phyloP scores from a whole-genome alignment of 2,329 filamentous ascomycete species.

The Incumbomyces delicatus region DNA sequence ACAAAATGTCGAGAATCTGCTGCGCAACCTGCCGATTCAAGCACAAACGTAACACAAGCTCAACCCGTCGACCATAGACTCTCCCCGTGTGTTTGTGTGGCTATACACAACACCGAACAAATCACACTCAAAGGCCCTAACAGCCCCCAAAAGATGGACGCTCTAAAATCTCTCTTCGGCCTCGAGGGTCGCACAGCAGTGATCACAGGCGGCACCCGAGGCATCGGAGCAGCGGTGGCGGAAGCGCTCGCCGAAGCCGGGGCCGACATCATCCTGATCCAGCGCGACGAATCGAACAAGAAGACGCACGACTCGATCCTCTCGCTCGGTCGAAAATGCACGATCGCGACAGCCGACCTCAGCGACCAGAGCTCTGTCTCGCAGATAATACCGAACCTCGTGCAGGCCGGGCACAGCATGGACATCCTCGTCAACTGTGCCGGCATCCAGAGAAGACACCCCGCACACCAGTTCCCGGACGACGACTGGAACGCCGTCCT shows the following conservation, averaged over 20 bases:
- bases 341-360: constrained; percentile 36
- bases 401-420: constrained; percentile 44
- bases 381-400: constrained; percentile 30
- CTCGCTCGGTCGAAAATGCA: constrained; percentile 30
- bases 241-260: constrained; percentile 38
- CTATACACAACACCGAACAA: no score
- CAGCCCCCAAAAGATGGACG: background rate
- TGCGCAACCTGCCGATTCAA: no score
- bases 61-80: no score
- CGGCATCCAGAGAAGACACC: constrained; percentile 72
- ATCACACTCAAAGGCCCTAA: no score
- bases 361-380: constrained; percentile 33
- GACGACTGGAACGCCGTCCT: constrained; percentile 71
- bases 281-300: constrained; percentile 46
- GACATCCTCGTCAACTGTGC: constrained; percentile 79
- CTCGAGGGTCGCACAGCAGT: constrained; percentile 33
- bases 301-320: constrained; percentile 30
- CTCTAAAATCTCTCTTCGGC: constrained; percentile 17
- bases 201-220: constrained; percentile 39
- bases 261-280: constrained; percentile 32
- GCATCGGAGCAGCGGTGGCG: constrained; percentile 39
- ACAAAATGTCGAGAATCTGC: background rate
- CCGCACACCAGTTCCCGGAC: constrained; percentile 65
- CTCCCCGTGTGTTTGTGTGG: no score
- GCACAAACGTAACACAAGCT: no score